Evolutionary conservation across 2,329 filamentous ascomycete species (phyloP), one percentile per base, ranked within the genome.

Genomic region (Lasiodiplodia sp.): DNA sequence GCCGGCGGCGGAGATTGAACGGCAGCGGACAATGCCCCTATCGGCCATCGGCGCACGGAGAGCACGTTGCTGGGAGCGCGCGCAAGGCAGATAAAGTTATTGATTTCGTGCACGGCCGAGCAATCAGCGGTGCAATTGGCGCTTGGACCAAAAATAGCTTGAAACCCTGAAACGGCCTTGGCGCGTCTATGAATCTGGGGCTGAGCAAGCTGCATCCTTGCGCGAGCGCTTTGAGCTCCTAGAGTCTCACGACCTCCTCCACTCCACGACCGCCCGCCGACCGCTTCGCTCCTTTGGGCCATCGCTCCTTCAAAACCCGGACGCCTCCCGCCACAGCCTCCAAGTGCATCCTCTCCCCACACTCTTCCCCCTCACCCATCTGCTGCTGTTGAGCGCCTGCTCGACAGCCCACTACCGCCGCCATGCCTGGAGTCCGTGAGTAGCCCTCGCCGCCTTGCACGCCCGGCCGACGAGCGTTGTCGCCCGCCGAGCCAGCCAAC

Each of bases 391-490:
- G 40, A 67, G 44, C 34, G 8, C 34, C 38, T 18, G 66, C 66
- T 66, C 51, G 51, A 51, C 40, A 52, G 52, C 65, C 52, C 37
- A 14, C 51, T 31, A n/a, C 53, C 65, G 66, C 62, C 57, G 76
- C 58, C 71, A 80, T 80, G 78, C 78, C 78, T 69, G 78, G 78
- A 72, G 78, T 80, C 69, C 78, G 78, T 80, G 76, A 77, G 78
- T 80, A 69, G n/a, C 31, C 67, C 25, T 37, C 37, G 49, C 56
- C 65, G 51, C 47, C 56, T 34, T 47, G 34, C 18, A 34, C 58
- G 31, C 40, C 18, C 58, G 18, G 23, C 65, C 31, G 40, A 67
- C 52, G 51, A 31, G 47, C 60, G 44, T 31, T 18, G 25, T 25
- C 25, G 28, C 47, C 40, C 23, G 62, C 34, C 62, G 14, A 14